Percentiles rank a stretch among this genome's conserved stretches.
Evolutionary conservation across 2,329 filamentous ascomycete species (phyloP).

Genomic region (Ceratocystis smalleyi): DNA sequence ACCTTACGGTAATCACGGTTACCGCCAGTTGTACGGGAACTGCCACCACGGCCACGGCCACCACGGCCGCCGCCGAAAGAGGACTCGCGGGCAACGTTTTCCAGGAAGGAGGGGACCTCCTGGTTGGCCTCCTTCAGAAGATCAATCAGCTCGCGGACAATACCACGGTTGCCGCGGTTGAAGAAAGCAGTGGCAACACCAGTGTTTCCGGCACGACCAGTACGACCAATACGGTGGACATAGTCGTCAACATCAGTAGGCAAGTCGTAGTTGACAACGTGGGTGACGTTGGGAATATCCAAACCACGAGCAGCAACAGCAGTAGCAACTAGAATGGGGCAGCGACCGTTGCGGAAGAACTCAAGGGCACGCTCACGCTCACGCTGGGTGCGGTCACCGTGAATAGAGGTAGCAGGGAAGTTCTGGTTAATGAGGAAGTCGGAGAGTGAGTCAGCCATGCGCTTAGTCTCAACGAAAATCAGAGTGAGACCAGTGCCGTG

Average conservation of each 20-base stretch:
- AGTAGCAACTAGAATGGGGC: slow-evolving; percentile 91
- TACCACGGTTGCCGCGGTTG: slow-evolving; percentile 97
- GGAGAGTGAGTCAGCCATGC: slow-evolving; percentile 94
- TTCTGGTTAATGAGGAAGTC: slow-evolving; percentile 98
- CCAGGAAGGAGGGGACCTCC: slow-evolving; percentile 83
- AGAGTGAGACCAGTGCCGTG: slow-evolving; percentile 74
- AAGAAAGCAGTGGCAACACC: slow-evolving; percentile 98
- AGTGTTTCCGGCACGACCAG: slow-evolving; percentile 96
- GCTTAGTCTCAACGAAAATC: slow-evolving; percentile 99
- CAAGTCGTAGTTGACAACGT: slow-evolving; percentile 99
- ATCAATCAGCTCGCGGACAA: slow-evolving; percentile 92
- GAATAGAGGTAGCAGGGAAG: slow-evolving; percentile 96
- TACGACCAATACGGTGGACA: slow-evolving; percentile 98
- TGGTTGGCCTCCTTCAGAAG: slow-evolving; percentile 98
- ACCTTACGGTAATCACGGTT: slow-evolving; percentile 84
- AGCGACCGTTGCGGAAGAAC: slow-evolving; percentile 91
- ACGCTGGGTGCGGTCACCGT: slow-evolving; percentile 95
- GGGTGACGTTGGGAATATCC: slow-evolving; percentile 90
- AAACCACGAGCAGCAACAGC: slow-evolving; percentile 83
- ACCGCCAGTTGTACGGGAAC: slow-evolving; percentile 47
- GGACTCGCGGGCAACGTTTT: slow-evolving; percentile 92
- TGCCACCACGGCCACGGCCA: slow-evolving; percentile 44
- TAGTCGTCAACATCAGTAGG: slow-evolving; percentile 98
- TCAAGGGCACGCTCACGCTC: slow-evolving; percentile 96
- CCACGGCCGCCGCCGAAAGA: slow-evolving; percentile 57